Evolutionary conservation across 2,329 filamentous ascomycete species (phyloP), one percentile per base, ranked within the genome.

Genomic region (Colletotrichum tropicicola): DNA sequence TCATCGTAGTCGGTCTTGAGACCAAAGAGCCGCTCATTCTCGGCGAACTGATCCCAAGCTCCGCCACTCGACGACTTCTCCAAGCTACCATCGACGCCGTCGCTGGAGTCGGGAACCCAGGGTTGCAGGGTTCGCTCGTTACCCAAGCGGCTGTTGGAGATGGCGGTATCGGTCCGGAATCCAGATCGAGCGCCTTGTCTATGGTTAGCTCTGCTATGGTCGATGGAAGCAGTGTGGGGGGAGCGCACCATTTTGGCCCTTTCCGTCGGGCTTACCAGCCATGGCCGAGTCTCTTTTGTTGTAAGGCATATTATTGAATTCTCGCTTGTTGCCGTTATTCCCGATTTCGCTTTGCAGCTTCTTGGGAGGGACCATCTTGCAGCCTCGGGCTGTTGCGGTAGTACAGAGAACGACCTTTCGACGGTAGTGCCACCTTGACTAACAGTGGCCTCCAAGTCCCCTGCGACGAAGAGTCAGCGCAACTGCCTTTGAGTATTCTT

Each of bases 31-130:
- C 89, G 86, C 78, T 97, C 92, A 73, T 98, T 98, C 68, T 87
- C 90, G 62, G 92, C 92, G 73, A 99, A 99, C 77, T 99, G 96
- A 75, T 99, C 95, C 96, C 96, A 99, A 9, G 80, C 82, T 6
- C 80, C 82, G 15, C 78, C 73, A 55, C 75, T 78, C 44, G 75
- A 71, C 3, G 83, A 71, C 53, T 82, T 87, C 72, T 93, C 93
- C 23, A 98, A 83, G 49, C 91, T 91, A 69, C 92, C 84, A 73
- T 94, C 91, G 41, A 87, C 77, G 27, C 85, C 85, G 67, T 90
- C 89, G 5, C 83, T 77, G 15, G 85, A 77, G 69, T 89, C 90
- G 6, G 92, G 89, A 59, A 94, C 88, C 94, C 94, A 98, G 71
- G 86, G 90, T 74, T 97, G 90, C 41, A 98, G 83, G 55, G 88